Evolutionary conservation across 2,329 filamentous ascomycete genomes (phyloP).

Genomic region (Penicillium sp.): DNA sequence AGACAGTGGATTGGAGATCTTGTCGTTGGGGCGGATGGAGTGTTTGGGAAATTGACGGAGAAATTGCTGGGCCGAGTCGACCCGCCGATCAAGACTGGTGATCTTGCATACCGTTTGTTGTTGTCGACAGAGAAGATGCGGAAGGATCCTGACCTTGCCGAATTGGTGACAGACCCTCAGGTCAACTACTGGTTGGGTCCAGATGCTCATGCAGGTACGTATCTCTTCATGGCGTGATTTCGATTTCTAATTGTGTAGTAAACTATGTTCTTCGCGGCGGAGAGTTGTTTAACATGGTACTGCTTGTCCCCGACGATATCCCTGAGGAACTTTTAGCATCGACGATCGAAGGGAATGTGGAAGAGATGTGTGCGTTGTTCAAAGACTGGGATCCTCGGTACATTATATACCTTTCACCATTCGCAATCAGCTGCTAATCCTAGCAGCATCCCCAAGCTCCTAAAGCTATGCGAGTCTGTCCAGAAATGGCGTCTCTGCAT

Average conservation of each 20-base stretch:
- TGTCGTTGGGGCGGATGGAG: constrained; percentile 23
- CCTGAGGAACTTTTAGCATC: constrained; percentile 45
- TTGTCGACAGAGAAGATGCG: constrained; percentile 43
- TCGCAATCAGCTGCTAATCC: neutral
- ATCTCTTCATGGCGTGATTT: neutral
- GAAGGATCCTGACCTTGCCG: constrained; percentile 40
- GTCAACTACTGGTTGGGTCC: constrained; percentile 51
- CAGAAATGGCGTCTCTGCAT: constrained; percentile 56
- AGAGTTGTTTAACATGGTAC: constrained; percentile 42
- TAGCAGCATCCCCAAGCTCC: constrained; percentile 45
- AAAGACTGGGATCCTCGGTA: constrained; percentile 50
- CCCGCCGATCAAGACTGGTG: constrained; percentile 46
- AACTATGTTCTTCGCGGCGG: constrained; percentile 54
- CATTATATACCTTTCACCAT: neutral
- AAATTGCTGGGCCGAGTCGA: constrained; percentile 39
- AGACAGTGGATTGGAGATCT: constrained; percentile 20
- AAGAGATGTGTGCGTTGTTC: constrained; percentile 48
- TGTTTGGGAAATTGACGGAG: constrained; percentile 34
- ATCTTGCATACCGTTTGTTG: constrained; percentile 49
- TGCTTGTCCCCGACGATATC: constrained; percentile 56
- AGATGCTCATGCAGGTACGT: constrained; percentile 38
- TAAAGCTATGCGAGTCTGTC: constrained; percentile 50
- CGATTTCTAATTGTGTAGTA: constrained; percentile 25
- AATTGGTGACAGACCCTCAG: constrained; percentile 41
- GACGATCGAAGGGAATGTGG: constrained; percentile 43